phyloP scores from a whole-genome alignment of 2,329 filamentous ascomycete genomes.

The Penicillium aurantiogriseum region DNA sequence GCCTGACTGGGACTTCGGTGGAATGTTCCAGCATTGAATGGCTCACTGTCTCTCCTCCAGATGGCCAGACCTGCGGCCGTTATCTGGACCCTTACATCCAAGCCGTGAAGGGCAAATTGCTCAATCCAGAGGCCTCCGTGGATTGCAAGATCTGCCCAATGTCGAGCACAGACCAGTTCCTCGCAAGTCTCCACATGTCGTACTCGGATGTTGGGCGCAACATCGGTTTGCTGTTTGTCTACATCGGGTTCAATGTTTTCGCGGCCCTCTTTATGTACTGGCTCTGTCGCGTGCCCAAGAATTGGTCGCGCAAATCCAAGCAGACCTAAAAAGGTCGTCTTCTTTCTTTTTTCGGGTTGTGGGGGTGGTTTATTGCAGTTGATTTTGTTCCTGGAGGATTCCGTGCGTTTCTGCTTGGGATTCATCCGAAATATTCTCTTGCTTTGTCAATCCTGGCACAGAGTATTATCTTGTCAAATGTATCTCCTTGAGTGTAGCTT shows the following conservation, averaged over 20 bases:
- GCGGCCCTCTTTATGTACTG: slow-evolving; percentile 55
- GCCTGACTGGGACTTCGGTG: slow-evolving; percentile 31
- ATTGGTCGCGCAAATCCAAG: slow-evolving; percentile 45
- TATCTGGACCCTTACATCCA: slow-evolving; percentile 62
- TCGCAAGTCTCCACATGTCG: slow-evolving; percentile 47
- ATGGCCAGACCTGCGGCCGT: slow-evolving; percentile 59
- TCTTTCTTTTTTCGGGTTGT: neutral
- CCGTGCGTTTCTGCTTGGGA: neutral
- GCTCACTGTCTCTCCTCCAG: slow-evolving; percentile 48
- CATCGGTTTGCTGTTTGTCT: slow-evolving; percentile 56
- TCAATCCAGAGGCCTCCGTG: slow-evolving; percentile 57
- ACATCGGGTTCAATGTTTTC: slow-evolving; percentile 52
- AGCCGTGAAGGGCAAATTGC: slow-evolving; percentile 57
- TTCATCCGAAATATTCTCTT: neutral
- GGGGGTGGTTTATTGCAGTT: neutral
- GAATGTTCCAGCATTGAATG: slow-evolving; percentile 37
- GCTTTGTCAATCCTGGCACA: neutral
- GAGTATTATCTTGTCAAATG: neutral
- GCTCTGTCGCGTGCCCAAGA: slow-evolving; percentile 53
- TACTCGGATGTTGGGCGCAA: slow-evolving; percentile 53
- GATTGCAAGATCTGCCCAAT: slow-evolving; percentile 57
- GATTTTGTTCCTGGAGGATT: neutral
- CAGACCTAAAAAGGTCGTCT: slow-evolving; percentile 17
- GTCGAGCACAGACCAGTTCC: slow-evolving; percentile 50
- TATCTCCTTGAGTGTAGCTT: neutral